Base-by-base conservation (phyloP, 495 filamentous ascomycete genomes). In the Hypoxylon intermedium region DNA sequence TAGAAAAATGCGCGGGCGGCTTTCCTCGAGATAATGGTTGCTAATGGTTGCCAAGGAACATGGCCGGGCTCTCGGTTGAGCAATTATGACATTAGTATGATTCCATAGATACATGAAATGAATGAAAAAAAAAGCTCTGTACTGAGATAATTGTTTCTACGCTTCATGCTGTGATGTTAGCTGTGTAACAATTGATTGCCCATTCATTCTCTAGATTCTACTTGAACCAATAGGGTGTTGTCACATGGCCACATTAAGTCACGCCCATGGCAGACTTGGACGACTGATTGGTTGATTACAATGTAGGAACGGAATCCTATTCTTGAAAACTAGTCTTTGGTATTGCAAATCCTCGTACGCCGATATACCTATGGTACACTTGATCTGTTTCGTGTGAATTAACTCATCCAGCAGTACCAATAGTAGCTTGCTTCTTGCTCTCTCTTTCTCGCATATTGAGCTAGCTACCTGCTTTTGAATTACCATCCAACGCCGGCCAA, bases 401-500 rank as follows among this genome's bases (percentile, higher is more conserved):
- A 51, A 26, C 24, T 42, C 48, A 51, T 47, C 56, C 45, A 46
- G 20, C 45, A 46, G 20, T 60, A 40, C 12, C 9, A 42, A n/a
- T 21, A 50, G 38, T 12, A 42, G 26, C 24, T 58, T 58, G 53
- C 48, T 38, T 30, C 7, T 26, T 26, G 24, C 24, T 26, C 3
- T 26, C 7, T 7, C 18, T 63, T 23, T 47, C 48, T 40, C 9
- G 55, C 15, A 3, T 36, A 43, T 40, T 38, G 48, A 49, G 43
- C 56, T 52, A 49, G 43, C 56, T 52, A 52, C 38, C 51, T 51
- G 19, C 9, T 68, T 70, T 68, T 68, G 48, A 58, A 60, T 63
- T 55, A 57, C 54, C 58, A 49, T 56, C 24, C 26, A 70, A 70
- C 67, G 64, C 67, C 65, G 55, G 44, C 37, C 38, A 19, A 42